Evolutionary conservation across 176 grass and related monocot genomes (phyloP).

Genomic region (Aegilops sharonensis): DNA sequence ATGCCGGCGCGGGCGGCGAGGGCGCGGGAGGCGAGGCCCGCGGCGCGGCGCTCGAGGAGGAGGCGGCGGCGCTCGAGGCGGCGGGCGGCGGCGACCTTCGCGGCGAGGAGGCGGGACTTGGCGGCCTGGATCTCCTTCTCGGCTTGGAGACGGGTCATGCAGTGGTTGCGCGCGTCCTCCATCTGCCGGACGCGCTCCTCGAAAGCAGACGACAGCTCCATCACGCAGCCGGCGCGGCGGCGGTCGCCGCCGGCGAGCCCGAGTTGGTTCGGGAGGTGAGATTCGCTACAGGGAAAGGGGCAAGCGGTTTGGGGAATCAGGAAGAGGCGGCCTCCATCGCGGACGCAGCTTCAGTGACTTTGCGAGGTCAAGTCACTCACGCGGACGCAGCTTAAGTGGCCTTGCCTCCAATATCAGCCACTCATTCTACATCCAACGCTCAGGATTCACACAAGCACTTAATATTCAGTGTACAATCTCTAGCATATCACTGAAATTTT

Average conservation of each 20-base stretch:
- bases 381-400: too few relatives aligned
- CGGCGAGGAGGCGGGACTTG: slow-evolving; percentile 49
- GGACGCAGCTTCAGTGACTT: too few relatives aligned
- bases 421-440: too few relatives aligned
- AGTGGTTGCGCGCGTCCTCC: slow-evolving; percentile 68
- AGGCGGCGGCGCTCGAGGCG: slow-evolving; percentile 59
- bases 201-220: slow-evolving; percentile 74
- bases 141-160: slow-evolving; percentile 64
- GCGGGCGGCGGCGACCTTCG: slow-evolving; percentile 44
- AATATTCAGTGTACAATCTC: too few relatives aligned
- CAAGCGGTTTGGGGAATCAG: not conserved
- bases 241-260: not conserved
- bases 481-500: too few relatives aligned
- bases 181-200: slow-evolving; percentile 79
- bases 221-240: not conserved
- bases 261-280: not conserved
- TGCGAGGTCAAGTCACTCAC: too few relatives aligned
- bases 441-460: too few relatives aligned
- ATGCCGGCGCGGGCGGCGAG: slow-evolving; percentile 58
- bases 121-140: slow-evolving; percentile 75
- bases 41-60: slow-evolving; percentile 60
- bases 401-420: too few relatives aligned
- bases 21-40: slow-evolving; percentile 62
- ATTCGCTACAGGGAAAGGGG: not conserved
- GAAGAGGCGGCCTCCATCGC: too few relatives aligned